Evolutionary conservation across 805 yeast species (phyloP).

Genomic region (Zygosaccharomyces bailii): DNA sequence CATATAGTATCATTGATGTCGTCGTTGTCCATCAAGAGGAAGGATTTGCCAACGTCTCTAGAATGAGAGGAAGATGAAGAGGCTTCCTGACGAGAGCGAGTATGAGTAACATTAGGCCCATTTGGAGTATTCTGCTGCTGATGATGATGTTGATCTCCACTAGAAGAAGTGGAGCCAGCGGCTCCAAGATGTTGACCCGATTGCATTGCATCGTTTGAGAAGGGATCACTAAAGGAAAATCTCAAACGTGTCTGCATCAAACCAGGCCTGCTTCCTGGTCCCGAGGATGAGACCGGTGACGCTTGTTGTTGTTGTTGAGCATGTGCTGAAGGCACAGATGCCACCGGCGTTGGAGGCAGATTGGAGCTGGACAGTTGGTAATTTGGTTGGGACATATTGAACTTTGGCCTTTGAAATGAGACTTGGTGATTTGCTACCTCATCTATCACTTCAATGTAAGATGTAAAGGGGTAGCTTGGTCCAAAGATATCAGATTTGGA

Average conservation of each 20-base stretch:
- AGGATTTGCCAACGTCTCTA: slow-evolving; percentile 41
- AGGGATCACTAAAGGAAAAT: slow-evolving; percentile 67
- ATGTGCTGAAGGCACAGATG: slow-evolving; percentile 10
- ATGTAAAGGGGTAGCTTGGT: slow-evolving; percentile 41
- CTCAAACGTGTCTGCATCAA: slow-evolving; percentile 60
- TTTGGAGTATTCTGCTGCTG: slow-evolving; percentile 11
- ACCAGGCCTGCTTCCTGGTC: slow-evolving; percentile 49
- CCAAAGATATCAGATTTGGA: slow-evolving; percentile 47
- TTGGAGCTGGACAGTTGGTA: slow-evolving; percentile 13
- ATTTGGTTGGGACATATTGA: slow-evolving; percentile 15
- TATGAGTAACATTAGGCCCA: slow-evolving; percentile 12
- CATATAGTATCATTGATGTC: slow-evolving; percentile 37
- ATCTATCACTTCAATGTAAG: slow-evolving; percentile 41
- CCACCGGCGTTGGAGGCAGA: slow-evolving; percentile 13
- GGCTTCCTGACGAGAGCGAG: slow-evolving; percentile 13
- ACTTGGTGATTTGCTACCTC: slow-evolving; percentile 33
- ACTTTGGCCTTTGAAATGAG: slow-evolving; percentile 22
- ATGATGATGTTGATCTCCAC: slow-evolving; percentile 14
- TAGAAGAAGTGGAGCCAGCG: slow-evolving; percentile 17
- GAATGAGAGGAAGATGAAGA: slow-evolving; percentile 22
- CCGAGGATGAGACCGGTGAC: slow-evolving; percentile 29
- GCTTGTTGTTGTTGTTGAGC: slow-evolving; percentile 17
- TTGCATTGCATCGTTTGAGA: slow-evolving; percentile 33
- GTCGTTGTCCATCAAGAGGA: slow-evolving; percentile 40
- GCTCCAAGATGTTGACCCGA: neutral